Percentiles rank a stretch among this genome's conserved stretches.
Conservation (phyloP, 192 early-diverging fungal species). For the Pilaira anomala region DNA sequence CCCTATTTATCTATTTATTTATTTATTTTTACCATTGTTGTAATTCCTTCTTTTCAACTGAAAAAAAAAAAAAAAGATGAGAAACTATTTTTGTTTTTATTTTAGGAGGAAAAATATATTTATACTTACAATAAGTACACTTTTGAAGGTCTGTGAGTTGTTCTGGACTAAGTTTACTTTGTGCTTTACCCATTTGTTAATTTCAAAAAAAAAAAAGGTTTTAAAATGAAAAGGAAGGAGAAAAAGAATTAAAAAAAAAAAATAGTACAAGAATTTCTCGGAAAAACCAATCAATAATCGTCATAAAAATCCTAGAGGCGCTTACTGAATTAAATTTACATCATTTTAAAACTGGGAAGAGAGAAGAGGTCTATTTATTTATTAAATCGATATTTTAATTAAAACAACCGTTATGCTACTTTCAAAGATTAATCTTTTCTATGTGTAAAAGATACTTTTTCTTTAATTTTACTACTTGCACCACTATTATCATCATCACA, state of each 20-base stretch:
- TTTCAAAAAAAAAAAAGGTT: background rate
- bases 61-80: background rate
- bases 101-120: too few species aligned
- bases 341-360: too few species aligned
- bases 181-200: conserved; percentile 75
- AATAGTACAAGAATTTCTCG: background rate
- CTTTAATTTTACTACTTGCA: too few species aligned
- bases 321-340: too few species aligned
- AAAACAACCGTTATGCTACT: too few species aligned
- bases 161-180: conserved; percentile 78
- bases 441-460: too few species aligned
- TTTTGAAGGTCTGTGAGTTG: conserved; percentile 77
- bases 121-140: conserved; percentile 75
- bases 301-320: too few species aligned
- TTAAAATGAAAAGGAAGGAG: background rate
- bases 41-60: conserved; percentile 90
- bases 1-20: background rate
- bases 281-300: background rate
- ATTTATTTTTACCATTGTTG: conserved; percentile 73
- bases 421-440: too few species aligned
- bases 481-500: too few species aligned
- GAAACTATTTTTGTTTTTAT: too few species aligned
- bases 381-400: too few species aligned
- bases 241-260: background rate
- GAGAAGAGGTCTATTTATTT: too few species aligned